Conservation (phyloP, 306 rosid species). For the Dryas alaskensis region DNA sequence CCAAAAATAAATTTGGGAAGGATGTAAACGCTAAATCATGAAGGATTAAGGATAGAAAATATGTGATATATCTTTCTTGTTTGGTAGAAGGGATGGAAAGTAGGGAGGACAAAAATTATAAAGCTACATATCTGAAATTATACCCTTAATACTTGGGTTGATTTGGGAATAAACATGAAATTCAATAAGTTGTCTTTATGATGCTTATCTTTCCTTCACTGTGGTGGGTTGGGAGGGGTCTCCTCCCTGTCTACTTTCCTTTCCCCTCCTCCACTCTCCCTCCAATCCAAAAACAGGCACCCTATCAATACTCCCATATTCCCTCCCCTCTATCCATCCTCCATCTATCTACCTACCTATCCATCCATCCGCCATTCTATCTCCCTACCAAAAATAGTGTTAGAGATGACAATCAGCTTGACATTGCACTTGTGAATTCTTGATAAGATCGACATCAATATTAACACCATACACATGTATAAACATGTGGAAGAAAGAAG, state of each 20-base stretch:
- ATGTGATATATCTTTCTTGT: background rate
- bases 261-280: background rate
- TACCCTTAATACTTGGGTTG: background rate
- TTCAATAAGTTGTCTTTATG: no score
- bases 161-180: background rate
- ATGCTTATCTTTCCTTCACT: background rate
- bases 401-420: background rate
- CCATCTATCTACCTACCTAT: background rate
- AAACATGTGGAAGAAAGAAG: no score
- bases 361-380: background rate
- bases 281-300: background rate
- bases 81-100: background rate
- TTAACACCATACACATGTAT: no score
- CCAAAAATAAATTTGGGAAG: background rate
- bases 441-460: no score
- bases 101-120: background rate
- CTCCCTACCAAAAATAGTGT: background rate
- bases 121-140: no score
- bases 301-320: background rate
- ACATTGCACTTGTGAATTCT: background rate
- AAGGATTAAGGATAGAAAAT: background rate
- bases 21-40: background rate
- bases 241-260: background rate
- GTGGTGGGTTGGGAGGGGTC: background rate
- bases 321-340: background rate